A percentile compares a stretch with the other conserved stretches of the same genome.
phyloP scores from a whole-genome alignment of 768 basidiomycete species.

The Mycena indigotica region DNA sequence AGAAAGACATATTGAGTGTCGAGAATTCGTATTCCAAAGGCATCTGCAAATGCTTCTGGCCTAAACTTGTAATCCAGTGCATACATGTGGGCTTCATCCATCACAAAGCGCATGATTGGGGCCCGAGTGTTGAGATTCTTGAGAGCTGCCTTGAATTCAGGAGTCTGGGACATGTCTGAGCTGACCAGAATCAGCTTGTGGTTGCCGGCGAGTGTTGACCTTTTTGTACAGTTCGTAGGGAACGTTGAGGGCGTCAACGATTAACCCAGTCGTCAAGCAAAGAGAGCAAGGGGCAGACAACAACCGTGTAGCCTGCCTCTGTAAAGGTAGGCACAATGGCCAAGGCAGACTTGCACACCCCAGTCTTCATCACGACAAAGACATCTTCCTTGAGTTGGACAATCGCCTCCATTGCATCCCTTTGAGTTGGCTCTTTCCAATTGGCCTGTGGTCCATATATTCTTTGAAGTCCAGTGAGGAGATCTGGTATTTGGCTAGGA shows the following conservation, averaged over 20 bases:
- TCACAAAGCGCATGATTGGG: neutral
- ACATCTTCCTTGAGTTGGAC: neutral
- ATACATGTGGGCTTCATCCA: neutral
- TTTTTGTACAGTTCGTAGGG: neutral
- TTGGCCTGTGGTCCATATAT: neutral
- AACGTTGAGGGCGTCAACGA: too few relatives aligned
- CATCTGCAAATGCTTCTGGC: neutral
- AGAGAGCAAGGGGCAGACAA: neutral
- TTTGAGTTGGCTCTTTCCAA: neutral
- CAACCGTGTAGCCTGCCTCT: neutral
- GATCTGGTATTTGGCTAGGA: neutral
- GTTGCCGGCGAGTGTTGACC: neutral
- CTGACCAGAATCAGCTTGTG: neutral
- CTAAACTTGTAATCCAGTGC: neutral
- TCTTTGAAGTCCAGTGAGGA: neutral
- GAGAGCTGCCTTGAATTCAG: neutral
- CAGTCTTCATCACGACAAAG: neutral
- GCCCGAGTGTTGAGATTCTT: neutral
- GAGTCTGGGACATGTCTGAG: neutral
- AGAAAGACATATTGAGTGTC: neutral
- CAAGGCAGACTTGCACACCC: neutral
- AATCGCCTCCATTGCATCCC: neutral
- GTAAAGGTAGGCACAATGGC: neutral
- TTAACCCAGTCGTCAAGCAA: neutral
- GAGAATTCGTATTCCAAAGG: neutral